Percentiles rank a stretch among this genome's conserved stretches.
phyloP scores from a whole-genome alignment of 306 rosid species.

The Corylus avellana region DNA sequence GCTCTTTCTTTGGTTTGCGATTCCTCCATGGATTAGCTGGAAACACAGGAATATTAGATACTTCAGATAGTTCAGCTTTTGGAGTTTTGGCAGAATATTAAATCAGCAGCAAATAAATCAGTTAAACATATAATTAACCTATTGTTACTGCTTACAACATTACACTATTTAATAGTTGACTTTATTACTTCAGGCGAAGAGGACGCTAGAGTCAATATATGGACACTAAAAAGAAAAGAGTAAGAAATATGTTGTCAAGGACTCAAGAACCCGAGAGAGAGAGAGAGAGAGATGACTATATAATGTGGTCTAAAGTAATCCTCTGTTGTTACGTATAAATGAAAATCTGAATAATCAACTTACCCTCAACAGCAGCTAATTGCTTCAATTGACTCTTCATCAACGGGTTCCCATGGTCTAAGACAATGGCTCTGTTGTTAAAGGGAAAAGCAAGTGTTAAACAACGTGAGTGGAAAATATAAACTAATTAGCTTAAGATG shows the following conservation, averaged over 20 bases:
- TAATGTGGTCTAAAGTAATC: background rate
- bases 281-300: background rate
- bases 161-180: background rate
- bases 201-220: background rate
- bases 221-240: background rate
- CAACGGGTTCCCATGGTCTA: slow-evolving; percentile 83
- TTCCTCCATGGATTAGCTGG: slow-evolving; percentile 78
- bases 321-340: background rate
- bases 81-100: slow-evolving; percentile 25
- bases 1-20: slow-evolving; percentile 72
- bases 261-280: background rate
- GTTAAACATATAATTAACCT: background rate
- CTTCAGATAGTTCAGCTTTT: slow-evolving; percentile 17
- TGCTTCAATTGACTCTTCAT: slow-evolving; percentile 68
- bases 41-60: slow-evolving; percentile 38
- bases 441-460: slow-evolving; percentile 30
- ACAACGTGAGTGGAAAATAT: background rate
- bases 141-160: background rate
- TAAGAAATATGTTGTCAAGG: background rate
- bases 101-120: slow-evolving; percentile 25
- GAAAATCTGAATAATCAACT: slow-evolving; percentile 19
- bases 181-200: background rate
- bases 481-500: slow-evolving; percentile 19
- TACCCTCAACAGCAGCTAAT: slow-evolving; percentile 76
- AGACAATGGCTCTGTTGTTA: slow-evolving; percentile 76